These are phyloP conservation scores for Morella rubra DNA, from an alignment of 306 rosid genomes.

Conservation along the genomic window DNA sequence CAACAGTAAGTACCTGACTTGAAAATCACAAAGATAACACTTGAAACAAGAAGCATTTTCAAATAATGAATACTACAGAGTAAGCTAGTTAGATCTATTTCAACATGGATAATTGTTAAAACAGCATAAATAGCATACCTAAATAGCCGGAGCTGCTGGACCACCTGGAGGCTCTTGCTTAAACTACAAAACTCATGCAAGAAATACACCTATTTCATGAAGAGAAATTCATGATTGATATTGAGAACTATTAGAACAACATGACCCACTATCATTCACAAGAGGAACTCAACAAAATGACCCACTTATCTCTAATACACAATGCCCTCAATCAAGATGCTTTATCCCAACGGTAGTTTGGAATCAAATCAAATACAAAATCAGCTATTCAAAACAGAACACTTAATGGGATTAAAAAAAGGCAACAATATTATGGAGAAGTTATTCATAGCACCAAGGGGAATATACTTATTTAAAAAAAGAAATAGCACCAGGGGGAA, in stretches of 20 bases:
- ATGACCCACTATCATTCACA: not conserved
- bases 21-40: constrained; percentile 19
- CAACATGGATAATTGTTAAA: constrained; percentile 15
- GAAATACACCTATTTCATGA: constrained; percentile 63
- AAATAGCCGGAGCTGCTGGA: constrained; percentile 85
- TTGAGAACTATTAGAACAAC: not conserved
- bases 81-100: not conserved
- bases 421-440: not conserved
- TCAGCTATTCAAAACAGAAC: not conserved
- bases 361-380: constrained; percentile 1
- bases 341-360: not conserved
- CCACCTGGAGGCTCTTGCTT: constrained; percentile 94
- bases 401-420: not conserved
- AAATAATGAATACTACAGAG: constrained; percentile 6
- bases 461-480: no score
- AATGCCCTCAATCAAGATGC: not conserved
- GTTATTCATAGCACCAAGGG: not conserved
- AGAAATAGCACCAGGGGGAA: not conserved
- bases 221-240: not conserved
- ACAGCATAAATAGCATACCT: constrained; percentile 53
- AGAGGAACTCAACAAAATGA: not conserved
- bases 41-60: constrained; percentile 10
- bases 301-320: not conserved
- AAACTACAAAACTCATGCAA: constrained; percentile 89
- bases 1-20: not conserved